phyloP scores from a whole-genome alignment of 805 yeast genomes.

The Candida xiaguanensis region DNA sequence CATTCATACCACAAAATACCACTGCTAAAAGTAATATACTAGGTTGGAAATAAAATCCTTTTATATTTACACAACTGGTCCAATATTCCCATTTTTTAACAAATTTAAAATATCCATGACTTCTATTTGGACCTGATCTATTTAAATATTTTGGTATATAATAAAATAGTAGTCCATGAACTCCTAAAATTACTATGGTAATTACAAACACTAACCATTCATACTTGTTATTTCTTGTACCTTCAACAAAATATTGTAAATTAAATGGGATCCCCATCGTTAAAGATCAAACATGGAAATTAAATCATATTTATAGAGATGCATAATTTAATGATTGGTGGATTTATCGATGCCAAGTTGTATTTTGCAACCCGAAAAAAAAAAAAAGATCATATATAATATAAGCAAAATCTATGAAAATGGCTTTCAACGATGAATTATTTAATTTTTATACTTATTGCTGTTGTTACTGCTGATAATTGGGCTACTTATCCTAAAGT shows the following conservation, averaged over 20 bases:
- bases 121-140: slow-evolving; percentile 13
- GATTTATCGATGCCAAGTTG: slow-evolving; percentile 7
- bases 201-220: slow-evolving; percentile 34
- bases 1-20: slow-evolving; percentile 26
- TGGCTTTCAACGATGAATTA: slow-evolving; percentile 10
- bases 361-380: slow-evolving; percentile 1
- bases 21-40: slow-evolving; percentile 30
- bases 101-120: slow-evolving; percentile 21
- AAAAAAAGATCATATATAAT: slow-evolving; percentile 3
- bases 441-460: slow-evolving; percentile 2
- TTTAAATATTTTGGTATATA: slow-evolving; percentile 36
- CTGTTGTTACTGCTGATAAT: slow-evolving; percentile 5
- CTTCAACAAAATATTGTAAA: slow-evolving; percentile 38
- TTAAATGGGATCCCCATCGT: slow-evolving; percentile 21
- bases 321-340: slow-evolving; percentile 4
- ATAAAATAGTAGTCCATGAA: slow-evolving; percentile 39
- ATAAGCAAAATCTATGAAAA: slow-evolving; percentile 12
- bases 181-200: slow-evolving; percentile 20
- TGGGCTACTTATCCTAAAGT: slow-evolving; percentile 30
- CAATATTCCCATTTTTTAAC: slow-evolving; percentile 24
- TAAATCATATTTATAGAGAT: slow-evolving; percentile 1
- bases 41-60: slow-evolving; percentile 36
- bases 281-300: slow-evolving; percentile 19
- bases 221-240: slow-evolving; percentile 28
- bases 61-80: slow-evolving; percentile 17